Conservation (phyloP, 495 filamentous ascomycete genomes). For the Penicillium waksmanii region DNA sequence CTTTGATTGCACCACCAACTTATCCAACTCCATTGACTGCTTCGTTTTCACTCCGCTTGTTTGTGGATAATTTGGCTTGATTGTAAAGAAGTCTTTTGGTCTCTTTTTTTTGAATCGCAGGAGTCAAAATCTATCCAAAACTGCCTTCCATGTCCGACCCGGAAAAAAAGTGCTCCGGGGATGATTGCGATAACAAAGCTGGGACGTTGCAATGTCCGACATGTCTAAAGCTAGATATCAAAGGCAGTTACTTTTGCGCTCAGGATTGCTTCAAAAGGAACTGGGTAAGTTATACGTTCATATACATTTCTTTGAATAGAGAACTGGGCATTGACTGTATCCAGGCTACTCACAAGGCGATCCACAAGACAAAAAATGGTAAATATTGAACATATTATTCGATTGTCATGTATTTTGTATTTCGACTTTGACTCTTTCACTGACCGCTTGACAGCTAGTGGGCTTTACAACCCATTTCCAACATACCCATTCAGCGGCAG, state of each 20-base stretch:
- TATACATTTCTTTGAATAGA: background rate
- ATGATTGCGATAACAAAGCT: constrained; percentile 74
- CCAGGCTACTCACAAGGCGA: constrained; percentile 70
- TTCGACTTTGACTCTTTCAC: constrained; percentile 54
- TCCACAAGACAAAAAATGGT: constrained; percentile 42
- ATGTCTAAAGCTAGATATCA: constrained; percentile 74
- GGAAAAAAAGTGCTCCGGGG: constrained; percentile 59
- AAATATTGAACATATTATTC: constrained; percentile 39
- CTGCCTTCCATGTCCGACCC: constrained; percentile 8
- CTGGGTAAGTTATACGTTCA: constrained; percentile 63
- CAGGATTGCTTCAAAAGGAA: constrained; percentile 92
- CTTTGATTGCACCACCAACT: too few species aligned
- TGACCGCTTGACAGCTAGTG: constrained; percentile 72
- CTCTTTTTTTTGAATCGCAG: too few species aligned
- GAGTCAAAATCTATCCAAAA: too few species aligned
- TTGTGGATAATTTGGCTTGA: too few species aligned
- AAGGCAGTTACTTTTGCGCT: constrained; percentile 83
- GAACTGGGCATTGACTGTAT: background rate
- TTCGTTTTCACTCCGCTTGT: too few species aligned
- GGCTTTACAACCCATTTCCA: constrained; percentile 76
- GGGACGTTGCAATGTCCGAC: constrained; percentile 82
- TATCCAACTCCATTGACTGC: too few species aligned
- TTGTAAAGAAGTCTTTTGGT: too few species aligned
- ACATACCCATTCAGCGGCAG: constrained; percentile 71
- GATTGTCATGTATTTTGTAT: constrained; percentile 57